A percentile compares a stretch with the other conserved stretches of the same genome.
phyloP scores from a whole-genome alignment of 352 stramenopile species.

The Globisporangium middletonii region DNA sequence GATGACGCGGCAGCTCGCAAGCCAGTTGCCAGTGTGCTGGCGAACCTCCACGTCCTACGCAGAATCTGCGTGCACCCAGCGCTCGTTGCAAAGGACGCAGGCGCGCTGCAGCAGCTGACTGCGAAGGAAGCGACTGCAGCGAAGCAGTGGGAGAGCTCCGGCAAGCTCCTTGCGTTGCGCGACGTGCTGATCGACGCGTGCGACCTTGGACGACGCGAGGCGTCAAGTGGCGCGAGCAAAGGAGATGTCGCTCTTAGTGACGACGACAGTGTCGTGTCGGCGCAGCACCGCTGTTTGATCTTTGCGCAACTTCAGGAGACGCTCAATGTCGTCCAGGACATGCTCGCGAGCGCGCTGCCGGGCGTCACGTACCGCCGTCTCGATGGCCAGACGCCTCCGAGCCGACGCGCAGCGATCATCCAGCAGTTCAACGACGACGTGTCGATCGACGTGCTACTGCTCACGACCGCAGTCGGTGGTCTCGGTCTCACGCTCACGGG shows the following conservation, averaged over 20 bases:
- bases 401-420: slow-evolving; percentile 77
- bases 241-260: slow-evolving; percentile 4
- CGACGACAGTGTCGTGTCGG: slow-evolving; percentile 8
- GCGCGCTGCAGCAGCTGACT: slow-evolving; percentile 16
- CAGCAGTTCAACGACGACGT: slow-evolving; percentile 91
- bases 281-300: slow-evolving; percentile 91
- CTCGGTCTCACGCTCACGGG: slow-evolving; percentile 96
- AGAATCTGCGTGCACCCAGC: slow-evolving; percentile 94
- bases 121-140: slow-evolving; percentile 23
- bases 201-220: slow-evolving; percentile 17
- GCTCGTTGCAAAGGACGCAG: slow-evolving; percentile 51
- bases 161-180: slow-evolving; percentile 87
- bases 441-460: slow-evolving; percentile 91
- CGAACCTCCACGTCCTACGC: slow-evolving; percentile 75
- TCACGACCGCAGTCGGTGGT: slow-evolving; percentile 94
- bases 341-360: slow-evolving; percentile 72
- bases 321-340: slow-evolving; percentile 91
- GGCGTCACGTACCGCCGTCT: slow-evolving; percentile 83
- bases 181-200: slow-evolving; percentile 75
- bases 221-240: slow-evolving; percentile 4
- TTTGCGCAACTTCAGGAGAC: slow-evolving; percentile 94
- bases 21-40: slow-evolving; percentile 30
- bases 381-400: slow-evolving; percentile 84
- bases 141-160: slow-evolving; percentile 73
- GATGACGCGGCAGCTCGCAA: too few relatives aligned